A percentile compares a stretch with the other conserved stretches of the same genome.
These are phyloP conservation scores for Capsicum chinense DNA, from an alignment of 257 asterid species.

Conservation along the genomic window DNA sequence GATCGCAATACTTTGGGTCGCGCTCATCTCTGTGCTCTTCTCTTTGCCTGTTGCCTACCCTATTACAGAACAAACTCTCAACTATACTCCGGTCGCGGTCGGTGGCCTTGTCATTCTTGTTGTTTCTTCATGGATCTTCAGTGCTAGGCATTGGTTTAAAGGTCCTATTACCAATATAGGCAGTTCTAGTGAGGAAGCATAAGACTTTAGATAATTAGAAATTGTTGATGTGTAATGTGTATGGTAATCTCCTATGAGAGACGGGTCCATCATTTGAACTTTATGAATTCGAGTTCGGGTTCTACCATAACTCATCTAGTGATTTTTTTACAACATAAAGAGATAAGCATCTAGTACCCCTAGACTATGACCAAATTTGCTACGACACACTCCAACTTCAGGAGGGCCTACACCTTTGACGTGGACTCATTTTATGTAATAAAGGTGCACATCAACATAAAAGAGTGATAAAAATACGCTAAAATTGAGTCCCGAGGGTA, in stretches of 20 bases:
- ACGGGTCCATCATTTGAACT: background rate
- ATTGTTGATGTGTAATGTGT: background rate
- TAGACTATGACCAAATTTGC: too few relatives aligned
- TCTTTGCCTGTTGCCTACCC: conserved; percentile 93
- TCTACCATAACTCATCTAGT: background rate
- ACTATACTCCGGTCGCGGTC: conserved; percentile 95
- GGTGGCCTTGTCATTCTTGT: conserved; percentile 74
- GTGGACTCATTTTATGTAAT: too few relatives aligned
- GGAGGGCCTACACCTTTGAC: too few relatives aligned
- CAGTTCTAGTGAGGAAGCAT: conserved; percentile 34
- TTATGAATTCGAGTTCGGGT: background rate
- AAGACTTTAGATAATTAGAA: background rate
- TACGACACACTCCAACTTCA: too few relatives aligned
- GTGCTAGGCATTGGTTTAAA: conserved; percentile 90
- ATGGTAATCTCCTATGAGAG: background rate
- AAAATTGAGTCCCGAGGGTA: too few relatives aligned
- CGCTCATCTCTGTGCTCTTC: conserved; percentile 79
- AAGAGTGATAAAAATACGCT: too few relatives aligned
- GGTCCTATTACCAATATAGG: conserved; percentile 82
- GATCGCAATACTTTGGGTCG: conserved; percentile 86
- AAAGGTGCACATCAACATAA: too few relatives aligned
- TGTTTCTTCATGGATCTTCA: conserved; percentile 70
- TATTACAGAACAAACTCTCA: conserved; percentile 70
- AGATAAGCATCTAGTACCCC: too few relatives aligned
- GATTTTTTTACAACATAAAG: too few relatives aligned